Evolutionary conservation across 257 asterid species (phyloP).

Genomic region (Henckelia pumila): DNA sequence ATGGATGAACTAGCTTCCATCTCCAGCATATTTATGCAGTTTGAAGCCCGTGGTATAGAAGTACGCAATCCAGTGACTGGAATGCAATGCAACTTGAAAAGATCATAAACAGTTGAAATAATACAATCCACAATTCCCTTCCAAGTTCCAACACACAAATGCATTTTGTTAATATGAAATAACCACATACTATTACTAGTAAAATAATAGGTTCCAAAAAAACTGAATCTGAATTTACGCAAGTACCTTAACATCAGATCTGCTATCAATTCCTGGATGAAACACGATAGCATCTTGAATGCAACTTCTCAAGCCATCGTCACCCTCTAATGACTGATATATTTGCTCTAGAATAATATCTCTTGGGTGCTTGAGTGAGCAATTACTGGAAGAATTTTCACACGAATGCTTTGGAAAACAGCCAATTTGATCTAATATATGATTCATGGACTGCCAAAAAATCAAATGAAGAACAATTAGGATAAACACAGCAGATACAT

Average conservation of each 20-base stretch:
- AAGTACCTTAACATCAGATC: constrained; percentile 48
- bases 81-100: not conserved
- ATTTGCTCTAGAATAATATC: constrained; percentile 59
- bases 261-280: constrained; percentile 44
- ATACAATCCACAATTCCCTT: constrained; percentile 9
- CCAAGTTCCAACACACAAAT: not conserved
- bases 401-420: constrained; percentile 31
- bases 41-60: not conserved
- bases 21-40: not conserved
- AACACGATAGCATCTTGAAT: constrained; percentile 41
- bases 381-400: constrained; percentile 29
- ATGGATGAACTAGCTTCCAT: not conserved
- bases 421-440: constrained; percentile 31
- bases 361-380: constrained; percentile 44
- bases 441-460: constrained; percentile 39
- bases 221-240: not conserved
- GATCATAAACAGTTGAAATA: constrained; percentile 6
- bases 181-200: not conserved
- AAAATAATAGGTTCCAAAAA: constrained; percentile 11
- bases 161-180: not conserved
- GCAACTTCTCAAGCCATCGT: constrained; percentile 51
- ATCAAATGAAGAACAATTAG: constrained; percentile 16
- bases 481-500: constrained; percentile 19
- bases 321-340: constrained; percentile 43
- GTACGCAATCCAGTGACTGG: not conserved